Conservation (phyloP, 1,284 basidiomycete genomes). For the Coriolopsis trogii region DNA sequence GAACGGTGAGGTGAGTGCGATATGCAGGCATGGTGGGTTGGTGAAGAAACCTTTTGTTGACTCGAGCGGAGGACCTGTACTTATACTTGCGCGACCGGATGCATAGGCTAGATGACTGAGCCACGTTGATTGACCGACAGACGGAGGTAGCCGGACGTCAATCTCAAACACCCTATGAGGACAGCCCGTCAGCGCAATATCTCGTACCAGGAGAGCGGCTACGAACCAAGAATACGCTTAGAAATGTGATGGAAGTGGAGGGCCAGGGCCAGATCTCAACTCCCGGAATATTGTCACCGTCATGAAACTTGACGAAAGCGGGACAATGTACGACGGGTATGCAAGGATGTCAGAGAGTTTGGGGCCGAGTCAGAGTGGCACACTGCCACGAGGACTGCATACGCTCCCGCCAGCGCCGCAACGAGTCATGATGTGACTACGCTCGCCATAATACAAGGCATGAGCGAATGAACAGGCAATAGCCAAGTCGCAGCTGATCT, state of each 20-base stretch:
- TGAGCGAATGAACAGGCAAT: neutral
- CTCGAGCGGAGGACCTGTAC: conserved; percentile 6
- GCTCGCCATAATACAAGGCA: neutral
- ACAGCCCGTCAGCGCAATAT: conserved; percentile 22
- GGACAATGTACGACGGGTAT: conserved; percentile 17
- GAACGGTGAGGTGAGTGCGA: conserved; percentile 51
- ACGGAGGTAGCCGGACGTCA: conserved; percentile 23
- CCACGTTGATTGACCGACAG: conserved; percentile 21
- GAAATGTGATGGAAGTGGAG: conserved; percentile 17
- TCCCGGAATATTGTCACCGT: conserved; percentile 14
- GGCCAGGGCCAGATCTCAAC: conserved; percentile 21
- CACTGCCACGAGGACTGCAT: conserved; percentile 8
- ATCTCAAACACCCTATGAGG: conserved; percentile 23
- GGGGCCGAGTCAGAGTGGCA: conserved; percentile 22
- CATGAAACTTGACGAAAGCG: conserved; percentile 19
- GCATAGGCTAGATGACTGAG: conserved; percentile 21
- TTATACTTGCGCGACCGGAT: conserved; percentile 16
- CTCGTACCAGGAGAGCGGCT: conserved; percentile 12
- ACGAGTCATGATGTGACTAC: conserved; percentile 18
- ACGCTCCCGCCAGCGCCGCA: conserved; percentile 13
- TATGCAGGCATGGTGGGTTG: conserved; percentile 28
- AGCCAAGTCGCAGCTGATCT: conserved; percentile 15
- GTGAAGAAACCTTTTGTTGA: too few species aligned
- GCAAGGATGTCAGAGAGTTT: conserved; percentile 17
- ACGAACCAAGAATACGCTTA: conserved; percentile 6